Percentiles rank a stretch among this genome's conserved stretches.
phyloP scores from a whole-genome alignment of 345 rosid species.

The Gynandropsis gynandra region DNA sequence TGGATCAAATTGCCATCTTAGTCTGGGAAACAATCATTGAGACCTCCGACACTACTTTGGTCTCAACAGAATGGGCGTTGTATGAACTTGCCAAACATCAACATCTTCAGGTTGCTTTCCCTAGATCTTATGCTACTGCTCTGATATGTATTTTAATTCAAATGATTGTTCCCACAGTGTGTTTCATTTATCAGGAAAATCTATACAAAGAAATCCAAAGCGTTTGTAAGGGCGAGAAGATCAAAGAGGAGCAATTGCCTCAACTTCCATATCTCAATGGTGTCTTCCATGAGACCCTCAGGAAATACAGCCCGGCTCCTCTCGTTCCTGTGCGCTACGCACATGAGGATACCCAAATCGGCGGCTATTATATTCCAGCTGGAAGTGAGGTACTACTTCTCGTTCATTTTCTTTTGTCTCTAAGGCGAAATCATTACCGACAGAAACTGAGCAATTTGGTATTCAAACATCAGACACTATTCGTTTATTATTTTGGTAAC shows the following conservation, averaged over 20 bases:
- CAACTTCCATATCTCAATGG: slow-evolving; percentile 52
- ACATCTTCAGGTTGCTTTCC: slow-evolving; percentile 38
- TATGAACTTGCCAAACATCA: slow-evolving; percentile 75
- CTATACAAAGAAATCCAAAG: slow-evolving; percentile 39
- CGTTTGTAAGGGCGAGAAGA: slow-evolving; percentile 46
- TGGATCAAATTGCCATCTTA: slow-evolving; percentile 52
- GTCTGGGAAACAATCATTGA: slow-evolving; percentile 78
- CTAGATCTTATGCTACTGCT: background rate
- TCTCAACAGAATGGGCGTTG: slow-evolving; percentile 83
- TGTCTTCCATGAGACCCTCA: slow-evolving; percentile 76
- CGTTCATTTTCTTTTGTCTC: background rate
- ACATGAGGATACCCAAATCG: slow-evolving; percentile 71
- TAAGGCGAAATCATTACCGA: background rate
- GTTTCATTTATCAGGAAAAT: slow-evolving; percentile 32
- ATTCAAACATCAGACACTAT: background rate
- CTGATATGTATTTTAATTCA: no score
- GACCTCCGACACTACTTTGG: slow-evolving; percentile 68
- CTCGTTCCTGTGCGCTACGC: slow-evolving; percentile 60
- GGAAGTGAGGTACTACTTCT: slow-evolving; percentile 51
- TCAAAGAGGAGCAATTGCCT: slow-evolving; percentile 56
- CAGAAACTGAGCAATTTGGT: background rate
- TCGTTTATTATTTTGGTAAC: background rate
- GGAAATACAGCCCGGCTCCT: slow-evolving; percentile 73
- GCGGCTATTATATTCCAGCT: slow-evolving; percentile 63
- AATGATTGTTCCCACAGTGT: background rate